Conservation (phyloP, 2,329 filamentous ascomycete genomes). For the Teratosphaeria epicoccoides region DNA sequence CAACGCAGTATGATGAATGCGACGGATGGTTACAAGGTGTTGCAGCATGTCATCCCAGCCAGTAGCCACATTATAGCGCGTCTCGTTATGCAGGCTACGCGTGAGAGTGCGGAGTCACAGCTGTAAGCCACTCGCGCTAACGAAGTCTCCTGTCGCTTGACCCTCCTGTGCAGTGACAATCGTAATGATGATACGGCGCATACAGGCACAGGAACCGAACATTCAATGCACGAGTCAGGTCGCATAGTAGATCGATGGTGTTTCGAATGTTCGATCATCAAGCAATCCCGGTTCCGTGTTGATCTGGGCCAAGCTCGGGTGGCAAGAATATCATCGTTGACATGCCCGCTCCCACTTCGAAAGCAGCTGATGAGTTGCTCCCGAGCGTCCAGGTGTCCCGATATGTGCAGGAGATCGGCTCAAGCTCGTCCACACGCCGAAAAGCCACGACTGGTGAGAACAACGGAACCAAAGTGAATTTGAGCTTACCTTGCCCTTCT, state of each 20-base stretch:
- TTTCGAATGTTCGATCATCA: not conserved
- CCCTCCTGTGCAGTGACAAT: too few species aligned
- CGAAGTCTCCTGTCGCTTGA: not conserved
- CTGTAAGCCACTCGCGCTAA: conserved; percentile 13
- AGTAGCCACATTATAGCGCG: conserved; percentile 1
- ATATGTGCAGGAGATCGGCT: not conserved
- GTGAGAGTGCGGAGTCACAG: conserved; percentile 24
- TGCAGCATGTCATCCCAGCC: conserved; percentile 5
- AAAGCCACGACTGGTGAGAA: not conserved
- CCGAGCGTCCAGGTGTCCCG: not conserved
- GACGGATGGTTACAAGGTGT: conserved; percentile 9
- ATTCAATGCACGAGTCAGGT: not conserved
- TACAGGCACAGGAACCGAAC: too few species aligned
- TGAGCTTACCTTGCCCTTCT: conserved; percentile 25
- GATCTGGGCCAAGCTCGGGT: too few species aligned
- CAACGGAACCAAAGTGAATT: conserved; percentile 4
- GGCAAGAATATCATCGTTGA: not conserved
- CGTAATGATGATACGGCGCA: too few species aligned
- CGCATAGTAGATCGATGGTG: not conserved
- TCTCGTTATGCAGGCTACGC: conserved; percentile 18
- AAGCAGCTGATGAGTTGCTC: not conserved
- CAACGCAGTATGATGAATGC: not conserved
- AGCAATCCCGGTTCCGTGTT: not conserved
- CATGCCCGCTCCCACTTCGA: not conserved
- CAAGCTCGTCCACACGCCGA: not conserved